These are phyloP conservation scores for Cercophora samala DNA, from an alignment of 495 filamentous ascomycete genomes.

Conservation along the genomic window DNA sequence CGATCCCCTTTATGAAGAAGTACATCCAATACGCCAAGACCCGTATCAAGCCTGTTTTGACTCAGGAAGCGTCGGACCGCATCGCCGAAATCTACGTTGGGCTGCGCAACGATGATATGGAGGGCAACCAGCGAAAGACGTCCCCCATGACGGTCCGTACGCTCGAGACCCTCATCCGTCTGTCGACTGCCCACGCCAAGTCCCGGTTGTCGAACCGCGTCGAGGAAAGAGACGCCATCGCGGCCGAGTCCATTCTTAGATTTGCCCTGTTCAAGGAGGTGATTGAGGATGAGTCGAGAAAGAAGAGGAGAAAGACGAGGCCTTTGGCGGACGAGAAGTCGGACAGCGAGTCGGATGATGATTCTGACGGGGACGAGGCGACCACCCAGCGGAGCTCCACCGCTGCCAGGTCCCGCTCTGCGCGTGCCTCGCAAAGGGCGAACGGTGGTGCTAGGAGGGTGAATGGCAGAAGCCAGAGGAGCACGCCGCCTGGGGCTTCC, in stretches of 20 bases:
- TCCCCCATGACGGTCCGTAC: constrained; percentile 96
- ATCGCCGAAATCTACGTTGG: constrained; percentile 91
- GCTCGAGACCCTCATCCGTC: constrained; percentile 93
- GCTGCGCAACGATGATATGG: constrained; percentile 92
- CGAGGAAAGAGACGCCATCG: constrained; percentile 82
- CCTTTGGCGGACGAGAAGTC: constrained; percentile 35
- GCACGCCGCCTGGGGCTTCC: constrained; percentile 11
- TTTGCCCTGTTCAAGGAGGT: constrained; percentile 99
- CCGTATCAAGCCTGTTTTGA: constrained; percentile 84
- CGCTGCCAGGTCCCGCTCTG: constrained; percentile 25
- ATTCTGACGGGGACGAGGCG: constrained; percentile 38
- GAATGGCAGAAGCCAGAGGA: constrained; percentile 14
- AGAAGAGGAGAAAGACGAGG: constrained; percentile 58
- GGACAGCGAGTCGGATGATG: constrained; percentile 30
- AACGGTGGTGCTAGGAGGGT: constrained; percentile 14
- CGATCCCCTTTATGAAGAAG: constrained; percentile 99
- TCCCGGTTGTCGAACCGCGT: constrained; percentile 87
- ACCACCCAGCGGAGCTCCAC: constrained; percentile 30
- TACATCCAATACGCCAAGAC: constrained; percentile 98
- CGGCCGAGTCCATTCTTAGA: constrained; percentile 84
- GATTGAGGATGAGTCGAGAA: constrained; percentile 78
- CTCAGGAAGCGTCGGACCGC: constrained; percentile 88
- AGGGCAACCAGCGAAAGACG: constrained; percentile 88
- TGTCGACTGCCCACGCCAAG: constrained; percentile 95
- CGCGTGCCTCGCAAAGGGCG: constrained; percentile 27